Percentiles rank a stretch among this genome's conserved stretches.
phyloP scores from a whole-genome alignment of 2,329 filamentous ascomycete genomes.

The Colletotrichum sansevieriae region DNA sequence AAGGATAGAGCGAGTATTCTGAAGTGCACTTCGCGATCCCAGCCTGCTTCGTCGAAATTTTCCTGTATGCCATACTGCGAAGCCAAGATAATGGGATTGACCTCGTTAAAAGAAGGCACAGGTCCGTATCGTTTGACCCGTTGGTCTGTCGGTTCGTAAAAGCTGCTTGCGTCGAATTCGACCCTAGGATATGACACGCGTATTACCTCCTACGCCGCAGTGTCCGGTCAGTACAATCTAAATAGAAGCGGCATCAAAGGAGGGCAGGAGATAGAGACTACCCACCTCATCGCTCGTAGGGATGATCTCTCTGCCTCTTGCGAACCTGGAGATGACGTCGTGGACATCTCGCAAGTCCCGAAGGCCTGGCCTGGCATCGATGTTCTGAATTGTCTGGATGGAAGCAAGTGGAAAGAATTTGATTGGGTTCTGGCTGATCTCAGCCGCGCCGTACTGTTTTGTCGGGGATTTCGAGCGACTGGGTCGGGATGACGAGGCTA shows the following conservation, averaged over 20 bases:
- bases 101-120: background rate
- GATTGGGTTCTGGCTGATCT: background rate
- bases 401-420: background rate
- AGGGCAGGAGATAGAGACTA: background rate
- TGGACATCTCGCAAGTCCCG: background rate
- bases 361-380: background rate
- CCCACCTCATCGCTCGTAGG: background rate
- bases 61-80: background rate
- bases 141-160: background rate
- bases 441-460: background rate
- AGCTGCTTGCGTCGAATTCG: background rate
- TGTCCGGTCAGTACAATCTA: background rate
- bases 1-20: slow-evolving; percentile 1
- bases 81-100: background rate
- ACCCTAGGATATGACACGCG: background rate
- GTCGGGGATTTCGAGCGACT: background rate
- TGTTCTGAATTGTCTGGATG: background rate
- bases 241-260: background rate
- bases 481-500: background rate
- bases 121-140: background rate
- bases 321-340: background rate
- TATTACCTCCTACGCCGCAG: background rate
- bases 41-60: background rate
- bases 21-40: background rate
- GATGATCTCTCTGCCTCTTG: background rate